Conservation (phyloP, 768 basidiomycete species). For the Trametes villosa region DNA sequence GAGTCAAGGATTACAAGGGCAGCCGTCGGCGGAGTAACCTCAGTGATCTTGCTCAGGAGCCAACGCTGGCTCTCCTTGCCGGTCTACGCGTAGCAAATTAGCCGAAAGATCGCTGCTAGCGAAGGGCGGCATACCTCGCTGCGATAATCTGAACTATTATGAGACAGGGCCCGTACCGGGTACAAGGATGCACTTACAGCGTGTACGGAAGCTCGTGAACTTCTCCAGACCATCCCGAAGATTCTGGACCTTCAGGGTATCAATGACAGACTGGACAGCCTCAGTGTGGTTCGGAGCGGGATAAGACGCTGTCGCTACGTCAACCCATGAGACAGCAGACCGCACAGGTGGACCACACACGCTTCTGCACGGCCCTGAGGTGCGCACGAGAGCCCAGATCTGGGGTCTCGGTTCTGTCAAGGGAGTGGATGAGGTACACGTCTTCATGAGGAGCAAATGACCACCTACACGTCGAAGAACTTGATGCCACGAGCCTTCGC, state of each 20-base stretch:
- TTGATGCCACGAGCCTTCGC: conserved; percentile 76
- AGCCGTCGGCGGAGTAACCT: conserved; percentile 46
- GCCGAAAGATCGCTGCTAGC: background rate
- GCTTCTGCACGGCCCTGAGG: conserved; percentile 40
- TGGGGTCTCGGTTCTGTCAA: conserved; percentile 72
- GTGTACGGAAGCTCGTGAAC: conserved; percentile 74
- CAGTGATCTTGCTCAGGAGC: conserved; percentile 66
- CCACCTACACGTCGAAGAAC: conserved; percentile 82
- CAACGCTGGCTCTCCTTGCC: conserved; percentile 79
- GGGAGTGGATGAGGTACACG: conserved; percentile 5
- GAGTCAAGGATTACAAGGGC: conserved; percentile 6
- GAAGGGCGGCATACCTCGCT: conserved; percentile 58
- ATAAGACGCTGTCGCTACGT: conserved; percentile 50
- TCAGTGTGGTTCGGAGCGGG: conserved; percentile 64
- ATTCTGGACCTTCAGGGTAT: conserved; percentile 67
- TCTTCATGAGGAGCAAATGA: conserved; percentile 7
- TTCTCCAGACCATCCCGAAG: conserved; percentile 64
- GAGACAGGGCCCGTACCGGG: conserved; percentile 12
- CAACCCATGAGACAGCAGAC: conserved; percentile 21
- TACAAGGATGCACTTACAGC: conserved; percentile 51
- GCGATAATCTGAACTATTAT: conserved; percentile 58
- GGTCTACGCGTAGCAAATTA: conserved; percentile 48
- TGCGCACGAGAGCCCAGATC: conserved; percentile 52
- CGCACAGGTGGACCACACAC: conserved; percentile 39
- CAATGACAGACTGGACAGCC: conserved; percentile 61